Evolutionary conservation across 2,329 filamentous ascomycete genomes (phyloP).

Genomic region (Didymella pomorum): DNA sequence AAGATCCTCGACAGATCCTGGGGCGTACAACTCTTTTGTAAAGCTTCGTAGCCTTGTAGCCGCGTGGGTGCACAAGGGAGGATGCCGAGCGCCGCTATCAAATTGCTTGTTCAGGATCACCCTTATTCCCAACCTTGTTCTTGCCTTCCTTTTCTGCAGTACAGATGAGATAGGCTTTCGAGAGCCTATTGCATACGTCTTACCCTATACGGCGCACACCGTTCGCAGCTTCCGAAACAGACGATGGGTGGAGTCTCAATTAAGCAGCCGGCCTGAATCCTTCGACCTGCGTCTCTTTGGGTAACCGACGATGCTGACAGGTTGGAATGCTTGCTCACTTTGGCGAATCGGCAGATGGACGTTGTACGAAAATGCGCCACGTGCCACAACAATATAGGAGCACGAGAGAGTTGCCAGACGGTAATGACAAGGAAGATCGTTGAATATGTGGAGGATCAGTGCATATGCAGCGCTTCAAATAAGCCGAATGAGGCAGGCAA

Average conservation of each 20-base stretch:
- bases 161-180: background rate
- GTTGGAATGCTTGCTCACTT: conserved; percentile 14
- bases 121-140: conserved; percentile 1
- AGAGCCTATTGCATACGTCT: background rate
- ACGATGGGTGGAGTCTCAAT: conserved; percentile 2
- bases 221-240: conserved; percentile 2
- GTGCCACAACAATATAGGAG: conserved; percentile 14
- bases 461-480: conserved; percentile 2
- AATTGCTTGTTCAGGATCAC: conserved; percentile 1
- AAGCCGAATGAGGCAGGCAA: conserved; percentile 7
- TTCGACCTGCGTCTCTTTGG: conserved; percentile 8
- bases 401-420: conserved; percentile 4
- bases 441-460: background rate
- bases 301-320: conserved; percentile 8
- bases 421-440: background rate
- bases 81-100: conserved; percentile 13
- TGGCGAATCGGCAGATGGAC: conserved; percentile 16
- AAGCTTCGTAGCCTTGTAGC: conserved; percentile 3
- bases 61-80: conserved; percentile 10
- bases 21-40: conserved; percentile 6
- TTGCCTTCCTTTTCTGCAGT: background rate
- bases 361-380: conserved; percentile 14
- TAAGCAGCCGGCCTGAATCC: conserved; percentile 2
- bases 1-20: background rate
- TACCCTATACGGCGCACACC: background rate